Percentiles rank a stretch among this genome's conserved stretches.
Conservation (phyloP, 2,329 filamentous ascomycete genomes). For the Xylariales sp. region DNA sequence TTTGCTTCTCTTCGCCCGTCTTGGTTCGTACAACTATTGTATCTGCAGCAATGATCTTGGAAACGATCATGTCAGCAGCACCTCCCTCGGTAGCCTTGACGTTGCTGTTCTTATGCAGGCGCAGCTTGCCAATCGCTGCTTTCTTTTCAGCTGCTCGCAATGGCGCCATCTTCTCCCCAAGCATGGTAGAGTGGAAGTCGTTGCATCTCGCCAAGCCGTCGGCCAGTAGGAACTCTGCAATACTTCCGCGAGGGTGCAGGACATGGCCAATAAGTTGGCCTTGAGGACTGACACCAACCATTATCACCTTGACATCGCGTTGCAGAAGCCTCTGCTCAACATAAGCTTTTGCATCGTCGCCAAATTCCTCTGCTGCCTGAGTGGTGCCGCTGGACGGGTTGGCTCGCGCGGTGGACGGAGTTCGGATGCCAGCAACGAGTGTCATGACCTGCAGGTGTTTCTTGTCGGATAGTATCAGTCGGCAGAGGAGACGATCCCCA, state of each 20-base stretch:
- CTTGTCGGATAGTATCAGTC: slow-evolving; percentile 73
- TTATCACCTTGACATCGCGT: slow-evolving; percentile 73
- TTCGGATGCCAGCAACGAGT: slow-evolving; percentile 81
- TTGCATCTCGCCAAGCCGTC: slow-evolving; percentile 88
- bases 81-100: slow-evolving; percentile 60
- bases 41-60: slow-evolving; percentile 82
- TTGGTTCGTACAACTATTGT: slow-evolving; percentile 84
- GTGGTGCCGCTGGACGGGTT: slow-evolving; percentile 73
- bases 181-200: slow-evolving; percentile 90
- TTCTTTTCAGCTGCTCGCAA: slow-evolving; percentile 82
- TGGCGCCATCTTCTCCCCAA: slow-evolving; percentile 81
- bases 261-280: slow-evolving; percentile 86
- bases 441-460: slow-evolving; percentile 88
- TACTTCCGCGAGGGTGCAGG: slow-evolving; percentile 85
- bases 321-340: slow-evolving; percentile 84
- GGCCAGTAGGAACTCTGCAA: slow-evolving; percentile 84
- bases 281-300: slow-evolving; percentile 85
- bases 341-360: slow-evolving; percentile 82
- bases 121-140: slow-evolving; percentile 71
- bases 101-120: slow-evolving; percentile 77
- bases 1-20: slow-evolving; percentile 77
- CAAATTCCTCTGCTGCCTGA: slow-evolving; percentile 82
- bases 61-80: slow-evolving; percentile 76
- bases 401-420: slow-evolving; percentile 82
- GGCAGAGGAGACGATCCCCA: slow-evolving; percentile 83